Evolutionary conservation across 1,139 yeast genomes (phyloP), one percentile per base, ranked within the genome.

Genomic region (Pichia sp.): DNA sequence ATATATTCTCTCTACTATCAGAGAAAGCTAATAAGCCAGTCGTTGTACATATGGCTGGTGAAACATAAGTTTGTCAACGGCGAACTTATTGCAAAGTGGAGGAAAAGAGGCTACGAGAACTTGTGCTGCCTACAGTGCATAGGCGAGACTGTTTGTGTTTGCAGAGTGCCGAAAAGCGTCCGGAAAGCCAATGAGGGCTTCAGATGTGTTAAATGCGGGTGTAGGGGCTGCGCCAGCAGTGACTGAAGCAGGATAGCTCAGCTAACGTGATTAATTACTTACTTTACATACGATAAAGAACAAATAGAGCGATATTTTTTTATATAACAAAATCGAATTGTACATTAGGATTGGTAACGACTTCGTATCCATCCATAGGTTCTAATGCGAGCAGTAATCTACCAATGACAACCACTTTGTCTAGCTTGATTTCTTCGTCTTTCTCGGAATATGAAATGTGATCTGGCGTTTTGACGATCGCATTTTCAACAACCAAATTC

Each of bases 91-190:
- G 95, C 96, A 40, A 90, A 90, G 68, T 90, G 97, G 97, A 84
- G 84, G 69, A 90, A 88, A 66, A 85, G 82, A 65, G 97, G 97
- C 8, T 90, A 90, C 69, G 97, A 90, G 67, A 80, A 85, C 57
- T 72, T 90, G 54, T 90, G 98, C 65, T 90, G 98, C 67, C 70
- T 90, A 58, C 78, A 81, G 61, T 90, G 98, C 67, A 88, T 90
- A 44, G 85, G 84, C 60, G 84, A 83, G 10, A 79, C 81, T 5
- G 77, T 92, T 0, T 90, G 97, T 70, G 81, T 90, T 23, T 90
- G 97, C 65, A 74, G 97, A 54, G 97, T 90, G 1, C 96, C 97
- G 1, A 90, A 97, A 64, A 75, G 97, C 55, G 96, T 90, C 1
- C 96, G 97, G 1, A 79, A 83, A 61, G 76, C 78, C 3, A 76